These are phyloP conservation scores for Starmerella sp. DNA, from an alignment of 805 yeast genomes.

Conservation along the genomic window DNA sequence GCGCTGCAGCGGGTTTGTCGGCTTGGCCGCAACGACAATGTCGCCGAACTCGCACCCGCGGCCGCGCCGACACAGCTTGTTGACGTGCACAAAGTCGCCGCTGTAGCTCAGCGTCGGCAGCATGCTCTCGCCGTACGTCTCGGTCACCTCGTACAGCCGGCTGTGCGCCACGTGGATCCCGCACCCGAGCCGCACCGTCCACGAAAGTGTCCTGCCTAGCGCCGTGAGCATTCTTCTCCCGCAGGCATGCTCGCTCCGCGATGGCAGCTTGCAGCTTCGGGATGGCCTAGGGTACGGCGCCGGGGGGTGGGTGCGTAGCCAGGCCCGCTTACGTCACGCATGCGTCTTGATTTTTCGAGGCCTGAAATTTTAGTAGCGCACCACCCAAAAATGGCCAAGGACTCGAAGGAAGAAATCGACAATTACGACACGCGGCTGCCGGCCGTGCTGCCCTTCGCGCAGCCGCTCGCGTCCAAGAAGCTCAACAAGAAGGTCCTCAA, in stretches of 20 bases:
- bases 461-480: constrained; percentile 92
- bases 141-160: constrained; percentile 61
- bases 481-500: constrained; percentile 89
- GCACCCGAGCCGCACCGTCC: constrained; percentile 31
- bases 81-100: constrained; percentile 69
- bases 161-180: constrained; percentile 51
- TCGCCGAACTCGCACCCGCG: constrained; percentile 68
- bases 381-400: constrained; percentile 15
- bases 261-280: not conserved
- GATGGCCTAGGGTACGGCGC: too few species aligned
- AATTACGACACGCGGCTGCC: constrained; percentile 88
- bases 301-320: not conserved
- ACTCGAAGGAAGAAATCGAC: constrained; percentile 28
- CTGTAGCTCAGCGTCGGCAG: constrained; percentile 70
- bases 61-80: constrained; percentile 53
- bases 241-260: not conserved
- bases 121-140: constrained; percentile 91
- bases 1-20: constrained; percentile 72
- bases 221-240: constrained; percentile 6
- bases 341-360: not conserved
- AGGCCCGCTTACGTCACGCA: constrained; percentile 4
- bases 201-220: constrained; percentile 21
- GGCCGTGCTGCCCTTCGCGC: constrained; percentile 83
- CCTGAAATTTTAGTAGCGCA: not conserved
- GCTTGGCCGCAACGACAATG: constrained; percentile 75